Percentiles rank a stretch among this genome's conserved stretches.
These are phyloP conservation scores for Pseudocercospora fijiensis DNA, from an alignment of 2,329 filamentous ascomycete genomes.

Conservation along the genomic window DNA sequence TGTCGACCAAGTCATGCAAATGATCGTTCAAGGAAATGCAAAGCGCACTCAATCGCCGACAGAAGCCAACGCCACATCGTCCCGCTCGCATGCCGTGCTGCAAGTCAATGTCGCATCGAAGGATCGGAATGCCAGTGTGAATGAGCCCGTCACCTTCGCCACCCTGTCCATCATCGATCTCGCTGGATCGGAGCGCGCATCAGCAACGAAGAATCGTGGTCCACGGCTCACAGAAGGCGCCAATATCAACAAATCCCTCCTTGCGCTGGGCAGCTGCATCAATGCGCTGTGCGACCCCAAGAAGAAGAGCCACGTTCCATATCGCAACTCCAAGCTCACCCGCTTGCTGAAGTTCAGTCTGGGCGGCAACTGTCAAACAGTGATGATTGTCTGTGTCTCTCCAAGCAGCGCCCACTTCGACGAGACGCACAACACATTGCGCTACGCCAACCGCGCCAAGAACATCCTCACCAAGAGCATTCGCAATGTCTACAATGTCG, in stretches of 20 bases:
- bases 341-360: slow-evolving; percentile 94
- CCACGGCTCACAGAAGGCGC: slow-evolving; percentile 89
- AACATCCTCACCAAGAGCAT: slow-evolving; percentile 99
- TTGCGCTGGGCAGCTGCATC: slow-evolving; percentile 94
- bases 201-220: slow-evolving; percentile 93
- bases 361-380: slow-evolving; percentile 96
- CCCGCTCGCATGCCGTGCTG: slow-evolving; percentile 91
- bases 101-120: slow-evolving; percentile 96
- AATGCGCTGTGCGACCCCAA: slow-evolving; percentile 93
- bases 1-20: slow-evolving; percentile 97
- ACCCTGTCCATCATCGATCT: slow-evolving; percentile 98
- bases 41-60: slow-evolving; percentile 94
- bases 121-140: slow-evolving; percentile 85
- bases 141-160: slow-evolving; percentile 96
- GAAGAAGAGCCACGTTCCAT: slow-evolving; percentile 91
- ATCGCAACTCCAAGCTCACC: slow-evolving; percentile 96
- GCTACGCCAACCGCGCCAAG: slow-evolving; percentile 96
- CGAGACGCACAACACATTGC: slow-evolving; percentile 95
- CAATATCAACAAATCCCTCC: slow-evolving; percentile 98
- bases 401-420: slow-evolving; percentile 96
- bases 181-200: slow-evolving; percentile 91
- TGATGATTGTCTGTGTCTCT: slow-evolving; percentile 99
- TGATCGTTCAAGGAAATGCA: slow-evolving; percentile 94
- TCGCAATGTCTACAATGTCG: slow-evolving; percentile 98
- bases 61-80: slow-evolving; percentile 95